Conservation (phyloP, 1,139 yeast species). For the Debaryomyces sp. region DNA sequence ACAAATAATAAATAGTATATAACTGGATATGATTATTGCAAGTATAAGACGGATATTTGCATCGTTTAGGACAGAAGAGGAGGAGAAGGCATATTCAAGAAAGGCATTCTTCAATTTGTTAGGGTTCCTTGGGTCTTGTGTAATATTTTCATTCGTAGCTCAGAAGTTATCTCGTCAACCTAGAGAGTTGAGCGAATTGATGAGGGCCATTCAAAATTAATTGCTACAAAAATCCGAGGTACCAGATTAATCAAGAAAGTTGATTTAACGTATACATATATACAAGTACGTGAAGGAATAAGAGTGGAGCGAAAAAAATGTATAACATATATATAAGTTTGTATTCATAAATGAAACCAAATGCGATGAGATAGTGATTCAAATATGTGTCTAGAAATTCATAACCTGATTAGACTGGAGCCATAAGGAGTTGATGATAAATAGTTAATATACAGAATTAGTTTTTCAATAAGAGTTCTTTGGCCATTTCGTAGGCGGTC, state of each 20-base stretch:
- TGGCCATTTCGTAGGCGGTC: conserved; percentile 99
- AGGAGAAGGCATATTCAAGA: conserved; percentile 75
- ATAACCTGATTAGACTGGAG: background rate
- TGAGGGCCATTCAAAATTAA: conserved; percentile 9
- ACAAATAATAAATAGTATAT: conserved; percentile 19
- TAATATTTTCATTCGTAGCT: conserved; percentile 77
- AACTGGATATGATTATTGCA: conserved; percentile 52
- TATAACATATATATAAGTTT: conserved; percentile 1
- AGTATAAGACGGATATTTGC: conserved; percentile 78
- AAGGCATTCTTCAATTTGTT: conserved; percentile 80
- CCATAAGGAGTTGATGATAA: background rate
- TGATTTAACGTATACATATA: conserved; percentile 5
- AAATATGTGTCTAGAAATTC: conserved; percentile 1
- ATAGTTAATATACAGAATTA: conserved; percentile 9
- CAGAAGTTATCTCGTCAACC: conserved; percentile 56
- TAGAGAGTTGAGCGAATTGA: conserved; percentile 23
- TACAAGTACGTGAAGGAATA: conserved; percentile 5
- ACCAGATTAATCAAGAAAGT: background rate
- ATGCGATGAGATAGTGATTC: background rate
- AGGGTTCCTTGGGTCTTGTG: conserved; percentile 82
- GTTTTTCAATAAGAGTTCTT: conserved; percentile 54
- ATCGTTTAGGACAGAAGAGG: conserved; percentile 83
- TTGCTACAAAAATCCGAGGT: background rate
- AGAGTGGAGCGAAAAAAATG: background rate
- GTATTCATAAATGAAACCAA: conserved; percentile 1